These are phyloP conservation scores for Penicillium maclennaniae DNA, from an alignment of 495 filamentous ascomycete species.

Conservation along the genomic window DNA sequence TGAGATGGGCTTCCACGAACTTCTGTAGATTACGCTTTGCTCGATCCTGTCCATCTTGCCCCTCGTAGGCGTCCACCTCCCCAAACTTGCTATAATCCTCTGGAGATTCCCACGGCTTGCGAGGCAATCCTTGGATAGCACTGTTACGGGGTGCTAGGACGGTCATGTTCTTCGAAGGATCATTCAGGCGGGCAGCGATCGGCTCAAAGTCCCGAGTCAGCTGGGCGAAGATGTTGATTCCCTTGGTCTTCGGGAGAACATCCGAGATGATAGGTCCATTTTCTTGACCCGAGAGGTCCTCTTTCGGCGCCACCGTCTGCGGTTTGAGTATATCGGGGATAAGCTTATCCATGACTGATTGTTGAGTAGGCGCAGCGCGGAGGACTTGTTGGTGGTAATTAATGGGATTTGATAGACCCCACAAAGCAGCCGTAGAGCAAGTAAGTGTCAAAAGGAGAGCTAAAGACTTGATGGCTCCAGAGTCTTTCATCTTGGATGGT, in stretches of 20 bases:
- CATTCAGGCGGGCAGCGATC: conserved; percentile 66
- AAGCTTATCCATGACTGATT: conserved; percentile 30
- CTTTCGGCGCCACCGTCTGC: conserved; percentile 25
- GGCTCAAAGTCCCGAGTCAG: conserved; percentile 77
- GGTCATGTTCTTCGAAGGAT: conserved; percentile 70
- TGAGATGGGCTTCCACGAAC: conserved; percentile 86
- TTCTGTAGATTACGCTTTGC: conserved; percentile 72
- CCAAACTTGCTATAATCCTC: conserved; percentile 73
- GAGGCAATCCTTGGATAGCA: conserved; percentile 70
- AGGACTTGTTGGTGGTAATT: conserved; percentile 10
- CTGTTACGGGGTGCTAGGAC: conserved; percentile 85
- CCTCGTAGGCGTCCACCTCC: conserved; percentile 69
- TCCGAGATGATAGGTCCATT: conserved; percentile 66
- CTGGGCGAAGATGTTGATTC: conserved; percentile 83
- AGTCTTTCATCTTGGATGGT: conserved; percentile 18
- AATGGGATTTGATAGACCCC: conserved; percentile 10
- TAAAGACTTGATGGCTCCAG: conserved; percentile 8
- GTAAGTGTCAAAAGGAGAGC: conserved; percentile 11
- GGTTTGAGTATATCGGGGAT: conserved; percentile 36
- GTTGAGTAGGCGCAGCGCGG: conserved; percentile 19
- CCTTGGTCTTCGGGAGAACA: conserved; percentile 75
- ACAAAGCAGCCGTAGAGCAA: conserved; percentile 11
- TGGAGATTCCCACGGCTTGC: conserved; percentile 93
- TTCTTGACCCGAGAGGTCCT: conserved; percentile 14
- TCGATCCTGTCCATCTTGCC: conserved; percentile 70